Conservation (phyloP, 257 asterid species). For the Nicotiana undulata region DNA sequence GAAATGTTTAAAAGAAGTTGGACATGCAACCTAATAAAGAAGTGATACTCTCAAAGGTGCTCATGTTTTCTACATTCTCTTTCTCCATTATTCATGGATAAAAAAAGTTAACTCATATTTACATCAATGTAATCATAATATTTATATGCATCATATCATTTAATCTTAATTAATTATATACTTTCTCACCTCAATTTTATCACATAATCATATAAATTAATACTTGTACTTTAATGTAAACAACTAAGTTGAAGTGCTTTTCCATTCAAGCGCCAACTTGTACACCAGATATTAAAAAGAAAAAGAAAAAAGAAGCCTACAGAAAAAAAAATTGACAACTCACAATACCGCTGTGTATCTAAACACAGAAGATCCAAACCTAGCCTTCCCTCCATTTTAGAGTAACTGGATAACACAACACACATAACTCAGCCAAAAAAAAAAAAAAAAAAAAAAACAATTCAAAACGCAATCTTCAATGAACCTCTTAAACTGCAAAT, state of each 20-base stretch:
- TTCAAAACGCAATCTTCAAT: neutral
- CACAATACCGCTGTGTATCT: neutral
- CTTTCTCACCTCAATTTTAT: neutral
- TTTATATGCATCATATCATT: too few species aligned
- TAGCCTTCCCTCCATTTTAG: neutral
- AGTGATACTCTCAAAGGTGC: too few species aligned
- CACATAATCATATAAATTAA: neutral
- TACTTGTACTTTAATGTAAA: neutral
- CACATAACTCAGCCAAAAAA: neutral
- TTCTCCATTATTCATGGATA: neutral
- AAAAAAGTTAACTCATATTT: too few species aligned
- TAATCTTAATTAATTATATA: too few species aligned
- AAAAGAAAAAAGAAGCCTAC: neutral
- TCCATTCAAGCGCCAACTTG: neutral
- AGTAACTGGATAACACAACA: neutral
- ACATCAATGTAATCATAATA: too few species aligned
- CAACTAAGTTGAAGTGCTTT: neutral
- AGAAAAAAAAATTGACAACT: too few species aligned
- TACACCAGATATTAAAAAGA: neutral
- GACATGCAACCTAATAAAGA: too few species aligned
- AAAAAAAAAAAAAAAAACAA: neutral
- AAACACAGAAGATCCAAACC: neutral
- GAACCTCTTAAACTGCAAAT: constrained; percentile 33
- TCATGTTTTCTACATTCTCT: too few species aligned
- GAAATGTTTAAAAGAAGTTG: too few species aligned